phyloP scores from a whole-genome alignment of 2,329 filamentous ascomycete genomes.

The Tolypocladium ovalisporum region DNA sequence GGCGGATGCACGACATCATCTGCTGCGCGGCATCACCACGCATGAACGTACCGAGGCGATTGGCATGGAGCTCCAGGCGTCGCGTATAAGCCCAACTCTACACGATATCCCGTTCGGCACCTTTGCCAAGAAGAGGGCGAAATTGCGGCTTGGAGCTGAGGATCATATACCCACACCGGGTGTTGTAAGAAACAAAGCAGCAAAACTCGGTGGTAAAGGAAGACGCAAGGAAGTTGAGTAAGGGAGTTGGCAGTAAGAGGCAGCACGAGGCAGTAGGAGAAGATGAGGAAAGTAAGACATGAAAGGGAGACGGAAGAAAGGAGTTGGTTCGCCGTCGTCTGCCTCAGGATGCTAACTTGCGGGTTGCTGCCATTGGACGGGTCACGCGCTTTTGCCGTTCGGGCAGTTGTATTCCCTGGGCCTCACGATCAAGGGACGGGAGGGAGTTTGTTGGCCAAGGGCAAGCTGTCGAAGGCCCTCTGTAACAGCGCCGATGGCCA shows the following conservation, averaged over 20 bases:
- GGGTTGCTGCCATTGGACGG: neutral
- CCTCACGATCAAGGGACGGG: too few relatives aligned
- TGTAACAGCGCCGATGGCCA: neutral
- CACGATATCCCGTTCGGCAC: neutral
- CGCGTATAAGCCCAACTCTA: neutral
- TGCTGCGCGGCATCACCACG: neutral
- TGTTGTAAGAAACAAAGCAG: neutral
- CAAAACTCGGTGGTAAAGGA: neutral
- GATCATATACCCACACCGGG: neutral
- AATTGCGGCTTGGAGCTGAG: neutral
- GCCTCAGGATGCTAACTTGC: neutral
- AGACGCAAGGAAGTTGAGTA: neutral
- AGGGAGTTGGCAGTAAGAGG: neutral
- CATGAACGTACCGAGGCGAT: neutral
- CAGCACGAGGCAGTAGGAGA: neutral
- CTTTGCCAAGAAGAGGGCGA: neutral
- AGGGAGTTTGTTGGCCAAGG: neutral
- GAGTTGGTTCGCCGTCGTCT: neutral
- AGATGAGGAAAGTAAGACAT: neutral
- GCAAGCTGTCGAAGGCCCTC: neutral
- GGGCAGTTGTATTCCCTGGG: neutral
- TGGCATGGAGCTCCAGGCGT: neutral
- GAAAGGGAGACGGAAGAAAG: neutral
- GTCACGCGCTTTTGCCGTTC: neutral
- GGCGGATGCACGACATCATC: neutral